Base-by-base conservation (phyloP, 192 early-diverging fungal genomes). In the Coemansia sp. region DNA sequence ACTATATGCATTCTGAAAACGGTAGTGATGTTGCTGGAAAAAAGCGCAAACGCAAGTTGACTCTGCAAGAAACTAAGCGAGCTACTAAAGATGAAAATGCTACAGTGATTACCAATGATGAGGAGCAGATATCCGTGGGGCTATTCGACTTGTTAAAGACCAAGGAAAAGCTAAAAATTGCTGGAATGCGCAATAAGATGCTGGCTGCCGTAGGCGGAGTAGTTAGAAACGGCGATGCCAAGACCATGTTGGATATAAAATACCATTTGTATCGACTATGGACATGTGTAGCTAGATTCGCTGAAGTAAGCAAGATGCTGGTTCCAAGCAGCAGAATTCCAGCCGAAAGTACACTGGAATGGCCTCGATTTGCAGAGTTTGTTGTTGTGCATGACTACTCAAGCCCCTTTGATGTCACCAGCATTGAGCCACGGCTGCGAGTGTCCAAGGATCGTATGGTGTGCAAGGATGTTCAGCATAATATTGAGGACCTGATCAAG, bases 221-320 rank as follows among this genome's bases (percentile, higher is more conserved):
- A 0, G 50, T 76, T 1, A 62, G 72, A 6, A 69, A 61, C 18
- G 45, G 30, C 11, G 31, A n/a, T 11, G 31, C 58, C 1, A 15
- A 33, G 19, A 54, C 57, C 18, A 6, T 26, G 19, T 23, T 61
- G 16, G 72, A 75, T 18, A 57, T 60, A 11, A 63, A 63, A 50
- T 75, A 75, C 50, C 61, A 75, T 2, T 14, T 75, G 57, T 75
- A 75, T 26, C 49, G 72, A 5, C 54, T 75, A 16, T 75, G 72
- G 72, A 75, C 72, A 3, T 75, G 72, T n/a, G 61, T 75, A 1
- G 54, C 72, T 0, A 41, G 56, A 0, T 41, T 75, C 2, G 18
- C 19, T 0, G 54, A 68, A 18, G 42, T 68, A 0, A 30, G 37
- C 16, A 15, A 51, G 5, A 38, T 68, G 43, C 44, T 68, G 16